Conservation (phyloP, 2,329 filamentous ascomycete genomes). For the Chaetomium strumarium region DNA sequence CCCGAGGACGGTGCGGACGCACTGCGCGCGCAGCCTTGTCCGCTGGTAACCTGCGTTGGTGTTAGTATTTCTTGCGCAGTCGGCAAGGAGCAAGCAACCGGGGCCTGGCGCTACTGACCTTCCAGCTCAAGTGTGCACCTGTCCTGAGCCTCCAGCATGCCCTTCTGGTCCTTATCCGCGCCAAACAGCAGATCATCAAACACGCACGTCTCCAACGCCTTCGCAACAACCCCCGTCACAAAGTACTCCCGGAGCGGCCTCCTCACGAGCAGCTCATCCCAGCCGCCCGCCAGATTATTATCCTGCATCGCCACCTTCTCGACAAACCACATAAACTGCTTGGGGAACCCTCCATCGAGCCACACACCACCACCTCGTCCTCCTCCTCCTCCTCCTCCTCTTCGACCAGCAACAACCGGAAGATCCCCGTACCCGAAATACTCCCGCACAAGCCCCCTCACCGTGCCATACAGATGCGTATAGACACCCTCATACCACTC, state of each 20-base stretch:
- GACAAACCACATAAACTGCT: constrained; percentile 33
- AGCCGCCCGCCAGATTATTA: constrained; percentile 26
- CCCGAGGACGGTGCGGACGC: constrained; percentile 26
- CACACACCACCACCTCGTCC: constrained; percentile 15
- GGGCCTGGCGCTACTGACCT: constrained; percentile 7
- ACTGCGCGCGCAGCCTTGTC: constrained; percentile 30
- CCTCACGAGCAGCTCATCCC: constrained; percentile 32
- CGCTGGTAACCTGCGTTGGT: constrained; percentile 31
- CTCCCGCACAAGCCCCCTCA: constrained; percentile 22
- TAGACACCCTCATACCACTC: constrained; percentile 29
- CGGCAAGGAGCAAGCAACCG: not conserved
- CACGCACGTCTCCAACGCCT: constrained; percentile 35
- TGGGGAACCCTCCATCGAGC: constrained; percentile 22
- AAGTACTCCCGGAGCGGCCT: constrained; percentile 30
- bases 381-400: too few relatives aligned
- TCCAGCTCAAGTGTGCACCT: constrained; percentile 23
- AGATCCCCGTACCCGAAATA: constrained; percentile 27
- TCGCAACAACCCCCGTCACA: constrained; percentile 33
- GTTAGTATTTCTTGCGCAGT: constrained; percentile 5
- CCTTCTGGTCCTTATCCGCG: constrained; percentile 24
- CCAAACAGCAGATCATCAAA: constrained; percentile 38
- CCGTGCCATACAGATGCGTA: constrained; percentile 25
- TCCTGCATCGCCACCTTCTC: constrained; percentile 33
- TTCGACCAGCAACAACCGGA: not conserved
- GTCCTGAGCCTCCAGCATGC: constrained; percentile 30